Percentiles rank a stretch among this genome's conserved stretches.
Conservation (phyloP, 1,284 basidiomycete genomes). For the Cerrena zonata region DNA sequence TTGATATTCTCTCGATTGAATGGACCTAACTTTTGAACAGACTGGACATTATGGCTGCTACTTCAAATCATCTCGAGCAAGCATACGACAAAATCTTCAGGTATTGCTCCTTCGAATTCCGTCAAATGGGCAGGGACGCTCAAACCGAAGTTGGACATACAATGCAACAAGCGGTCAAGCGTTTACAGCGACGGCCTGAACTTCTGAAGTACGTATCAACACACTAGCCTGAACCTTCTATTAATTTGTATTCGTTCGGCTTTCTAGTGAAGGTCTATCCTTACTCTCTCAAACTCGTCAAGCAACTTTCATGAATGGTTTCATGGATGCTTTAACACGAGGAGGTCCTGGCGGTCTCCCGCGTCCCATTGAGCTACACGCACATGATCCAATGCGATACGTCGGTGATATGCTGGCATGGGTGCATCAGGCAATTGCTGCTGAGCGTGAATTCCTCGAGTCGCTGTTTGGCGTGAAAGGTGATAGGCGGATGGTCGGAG, state of each 20-base stretch:
- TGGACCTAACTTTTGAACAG: slow-evolving; percentile 36
- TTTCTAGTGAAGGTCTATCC: slow-evolving; percentile 67
- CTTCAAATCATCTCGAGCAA: slow-evolving; percentile 77
- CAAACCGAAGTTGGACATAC: slow-evolving; percentile 72
- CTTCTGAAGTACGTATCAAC: slow-evolving; percentile 61
- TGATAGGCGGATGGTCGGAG: slow-evolving; percentile 76
- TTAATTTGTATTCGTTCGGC: background rate
- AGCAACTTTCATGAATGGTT: slow-evolving; percentile 70
- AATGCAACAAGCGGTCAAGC: slow-evolving; percentile 69
- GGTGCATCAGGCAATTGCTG: slow-evolving; percentile 94
- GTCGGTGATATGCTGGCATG: slow-evolving; percentile 98
- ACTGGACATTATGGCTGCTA: slow-evolving; percentile 82
- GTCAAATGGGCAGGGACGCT: slow-evolving; percentile 71
- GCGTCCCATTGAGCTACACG: slow-evolving; percentile 92
- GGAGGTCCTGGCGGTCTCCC: slow-evolving; percentile 86
- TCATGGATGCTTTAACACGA: slow-evolving; percentile 83
- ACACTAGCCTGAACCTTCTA: background rate
- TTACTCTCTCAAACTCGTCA: slow-evolving; percentile 80
- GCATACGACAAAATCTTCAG: slow-evolving; percentile 86
- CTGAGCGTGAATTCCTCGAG: slow-evolving; percentile 89
- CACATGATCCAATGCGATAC: slow-evolving; percentile 93
- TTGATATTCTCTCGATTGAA: background rate
- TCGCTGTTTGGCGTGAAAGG: slow-evolving; percentile 68
- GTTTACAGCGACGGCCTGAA: slow-evolving; percentile 72
- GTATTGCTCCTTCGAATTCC: slow-evolving; percentile 83